phyloP scores from a whole-genome alignment of 306 rosid species.

The Acacia acuminata region DNA sequence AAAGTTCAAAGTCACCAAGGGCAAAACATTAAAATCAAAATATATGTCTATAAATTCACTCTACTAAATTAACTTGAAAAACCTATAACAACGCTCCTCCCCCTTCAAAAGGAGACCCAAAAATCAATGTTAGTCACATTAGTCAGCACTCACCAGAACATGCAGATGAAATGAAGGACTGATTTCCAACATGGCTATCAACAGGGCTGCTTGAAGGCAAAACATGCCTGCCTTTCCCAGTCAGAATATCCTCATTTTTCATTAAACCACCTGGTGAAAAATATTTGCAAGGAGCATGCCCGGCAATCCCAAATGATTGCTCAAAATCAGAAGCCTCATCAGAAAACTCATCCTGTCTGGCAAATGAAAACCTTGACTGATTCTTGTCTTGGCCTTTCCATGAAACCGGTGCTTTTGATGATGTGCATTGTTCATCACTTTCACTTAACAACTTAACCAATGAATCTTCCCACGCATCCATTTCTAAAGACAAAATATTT shows the following conservation, averaged over 20 bases:
- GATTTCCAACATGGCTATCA: slow-evolving; percentile 35
- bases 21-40: slow-evolving; percentile 14
- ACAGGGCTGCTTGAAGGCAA: slow-evolving; percentile 30
- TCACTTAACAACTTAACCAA: slow-evolving; percentile 46
- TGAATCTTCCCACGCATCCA: slow-evolving; percentile 53
- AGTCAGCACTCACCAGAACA: slow-evolving; percentile 38
- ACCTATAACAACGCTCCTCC: neutral
- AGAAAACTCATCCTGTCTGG: slow-evolving; percentile 43
- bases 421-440: slow-evolving; percentile 38
- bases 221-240: slow-evolving; percentile 24
- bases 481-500: slow-evolving; percentile 51
- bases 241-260: slow-evolving; percentile 32
- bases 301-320: slow-evolving; percentile 24
- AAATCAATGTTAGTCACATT: slow-evolving; percentile 10
- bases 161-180: slow-evolving; percentile 28
- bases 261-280: slow-evolving; percentile 30
- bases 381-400: slow-evolving; percentile 47
- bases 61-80: neutral
- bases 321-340: slow-evolving; percentile 36
- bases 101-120: neutral
- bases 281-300: slow-evolving; percentile 18
- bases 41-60: slow-evolving; percentile 12
- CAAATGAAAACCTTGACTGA: slow-evolving; percentile 58
- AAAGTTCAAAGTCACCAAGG: neutral
- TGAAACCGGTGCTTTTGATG: slow-evolving; percentile 34